Base-by-base conservation (phyloP, 192 early-diverging fungal species). In the Chytriomyces sp. region DNA sequence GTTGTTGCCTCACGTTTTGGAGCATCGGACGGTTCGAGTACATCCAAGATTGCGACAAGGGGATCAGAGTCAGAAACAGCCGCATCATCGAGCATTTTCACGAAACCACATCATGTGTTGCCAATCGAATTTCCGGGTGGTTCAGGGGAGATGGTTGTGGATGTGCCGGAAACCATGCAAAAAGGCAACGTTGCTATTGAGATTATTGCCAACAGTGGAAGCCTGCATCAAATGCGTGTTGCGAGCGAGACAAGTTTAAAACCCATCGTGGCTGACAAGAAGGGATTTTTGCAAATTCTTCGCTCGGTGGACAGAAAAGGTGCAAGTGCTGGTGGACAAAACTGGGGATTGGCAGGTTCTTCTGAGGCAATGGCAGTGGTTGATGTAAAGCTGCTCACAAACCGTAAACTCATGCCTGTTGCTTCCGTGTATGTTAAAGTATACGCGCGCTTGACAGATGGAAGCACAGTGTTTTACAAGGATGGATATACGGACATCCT, bases 401-500 rank as follows among this genome's bases (percentile, higher is more conserved):
- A 44, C n/a, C 47, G 64, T 7, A 6, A 65, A 16, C 50, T 75
- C 16, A 75, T 65, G 44, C 73, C 73, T 18, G 62, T 75, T 53
- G 23, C 28, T 43, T 64, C 62, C 6, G 73, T 65, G 13, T 75
- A 75, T 50, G 49, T 75, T n/a, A 75, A 75, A 43, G 63, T 65
- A 3, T 75, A 75, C 43, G 73, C 73, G 8, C 9, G 35, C 6
- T 63, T 75, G 61, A 6, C n/a, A 10, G 48, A 50, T 75, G 61
- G 71, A 13, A 11, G 48, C 13, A 64, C 64, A 66, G 63, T 75
- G n/a, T 75, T 75, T 43, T 75, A 75, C 64, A 75, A 75, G 64
- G 73, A 75, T 46, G 73, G 73, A 48, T 75, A 75, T 46, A 64
- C 62, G 64, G 73, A 75, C 47, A 28, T 75, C 9, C 35, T 75